phyloP scores from a whole-genome alignment of 2,329 filamentous ascomycete species.

The Moelleriella libera region DNA sequence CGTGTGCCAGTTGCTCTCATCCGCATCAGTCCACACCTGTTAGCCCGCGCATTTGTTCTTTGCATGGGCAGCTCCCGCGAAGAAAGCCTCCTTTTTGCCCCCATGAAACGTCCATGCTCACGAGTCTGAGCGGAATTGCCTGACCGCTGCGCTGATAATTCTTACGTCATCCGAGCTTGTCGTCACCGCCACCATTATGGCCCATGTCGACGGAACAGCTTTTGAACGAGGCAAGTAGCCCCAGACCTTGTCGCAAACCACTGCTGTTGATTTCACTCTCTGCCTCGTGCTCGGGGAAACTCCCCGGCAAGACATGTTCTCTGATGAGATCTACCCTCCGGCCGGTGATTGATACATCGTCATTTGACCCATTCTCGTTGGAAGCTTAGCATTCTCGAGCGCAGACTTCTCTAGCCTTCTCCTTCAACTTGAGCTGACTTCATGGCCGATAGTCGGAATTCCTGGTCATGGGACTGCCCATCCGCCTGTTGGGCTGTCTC shows the following conservation, averaged over 20 bases:
- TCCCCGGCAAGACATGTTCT: no score
- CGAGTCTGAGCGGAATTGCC: neutral
- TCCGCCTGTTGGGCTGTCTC: conserved; percentile 12
- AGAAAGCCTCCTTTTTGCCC: neutral
- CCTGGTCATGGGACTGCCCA: conserved; percentile 14
- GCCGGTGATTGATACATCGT: no score
- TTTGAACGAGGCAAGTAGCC: conserved; percentile 19
- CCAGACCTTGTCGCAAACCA: neutral
- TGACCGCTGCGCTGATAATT: neutral
- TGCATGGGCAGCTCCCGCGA: neutral
- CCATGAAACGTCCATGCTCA: neutral
- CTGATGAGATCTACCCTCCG: no score
- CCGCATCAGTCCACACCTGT: neutral
- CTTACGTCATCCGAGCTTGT: conserved; percentile 8
- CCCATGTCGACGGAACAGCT: conserved; percentile 18
- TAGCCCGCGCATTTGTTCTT: neutral
- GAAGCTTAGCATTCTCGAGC: neutral
- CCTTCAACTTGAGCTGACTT: neutral
- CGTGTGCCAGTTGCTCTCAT: neutral
- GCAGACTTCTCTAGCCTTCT: neutral
- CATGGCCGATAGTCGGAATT: conserved; percentile 12
- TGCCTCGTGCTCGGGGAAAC: no score
- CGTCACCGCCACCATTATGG: conserved; percentile 12
- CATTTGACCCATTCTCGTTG: no score
- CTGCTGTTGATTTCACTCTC: neutral